phyloP scores from a whole-genome alignment of 139 green algal species.

The Micractinium sp. region DNA sequence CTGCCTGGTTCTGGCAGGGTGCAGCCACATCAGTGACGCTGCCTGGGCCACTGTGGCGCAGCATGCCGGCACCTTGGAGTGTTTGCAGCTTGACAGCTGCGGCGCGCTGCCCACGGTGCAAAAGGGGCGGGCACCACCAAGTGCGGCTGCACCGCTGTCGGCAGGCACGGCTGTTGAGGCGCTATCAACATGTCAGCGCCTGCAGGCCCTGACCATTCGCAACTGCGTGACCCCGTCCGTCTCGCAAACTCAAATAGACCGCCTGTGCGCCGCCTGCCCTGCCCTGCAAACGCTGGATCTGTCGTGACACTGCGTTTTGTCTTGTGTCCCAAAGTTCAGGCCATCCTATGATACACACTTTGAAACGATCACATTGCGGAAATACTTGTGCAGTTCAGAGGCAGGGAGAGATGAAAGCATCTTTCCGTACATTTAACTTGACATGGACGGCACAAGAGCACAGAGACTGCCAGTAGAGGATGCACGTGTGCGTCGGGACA shows the following conservation, averaged over 20 bases:
- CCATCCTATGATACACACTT: too few species aligned
- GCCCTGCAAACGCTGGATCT: background rate
- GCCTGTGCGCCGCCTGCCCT: background rate
- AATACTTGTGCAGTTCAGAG: too few species aligned
- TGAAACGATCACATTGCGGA: too few species aligned
- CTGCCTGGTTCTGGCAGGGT: background rate
- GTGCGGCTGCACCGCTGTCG: background rate
- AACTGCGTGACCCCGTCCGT: background rate
- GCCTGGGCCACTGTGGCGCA: background rate
- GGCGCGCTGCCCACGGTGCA: background rate
- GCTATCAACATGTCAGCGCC: background rate
- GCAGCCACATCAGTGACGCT: background rate
- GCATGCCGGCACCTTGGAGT: background rate
- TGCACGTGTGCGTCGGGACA: too few species aligned
- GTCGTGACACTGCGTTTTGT: background rate
- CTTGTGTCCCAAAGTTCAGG: too few species aligned
- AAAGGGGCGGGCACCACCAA: background rate
- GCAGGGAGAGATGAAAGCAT: too few species aligned
- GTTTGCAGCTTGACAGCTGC: background rate
- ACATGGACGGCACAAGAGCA: too few species aligned
- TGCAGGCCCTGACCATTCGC: background rate
- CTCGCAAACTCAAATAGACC: background rate
- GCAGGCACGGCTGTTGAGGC: background rate
- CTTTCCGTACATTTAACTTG: too few species aligned
- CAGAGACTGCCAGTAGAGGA: too few species aligned